Evolutionary conservation across 805 yeast genomes (phyloP).

Genomic region (Pichia insulana): DNA sequence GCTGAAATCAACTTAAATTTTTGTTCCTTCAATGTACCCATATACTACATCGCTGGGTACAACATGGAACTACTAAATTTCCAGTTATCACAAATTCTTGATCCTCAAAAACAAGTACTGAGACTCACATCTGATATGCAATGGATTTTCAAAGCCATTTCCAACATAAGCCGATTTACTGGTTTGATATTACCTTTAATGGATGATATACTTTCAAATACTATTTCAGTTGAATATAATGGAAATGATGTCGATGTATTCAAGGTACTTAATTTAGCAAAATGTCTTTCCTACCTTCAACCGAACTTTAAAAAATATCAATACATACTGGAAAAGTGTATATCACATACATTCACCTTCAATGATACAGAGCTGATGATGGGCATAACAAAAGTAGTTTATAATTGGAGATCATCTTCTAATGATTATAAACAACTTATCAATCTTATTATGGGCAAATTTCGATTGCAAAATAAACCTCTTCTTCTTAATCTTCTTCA

Average conservation of each 20-base stretch:
- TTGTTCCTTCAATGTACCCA: not conserved
- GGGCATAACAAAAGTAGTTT: not conserved
- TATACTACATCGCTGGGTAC: not conserved
- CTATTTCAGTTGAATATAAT: not conserved
- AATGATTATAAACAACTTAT: not conserved
- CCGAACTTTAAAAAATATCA: constrained; percentile 3
- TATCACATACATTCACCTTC: not conserved
- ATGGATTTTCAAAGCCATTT: constrained; percentile 6
- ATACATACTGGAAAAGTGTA: not conserved
- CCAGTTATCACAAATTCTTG: not conserved
- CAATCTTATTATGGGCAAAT: not conserved
- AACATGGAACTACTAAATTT: not conserved
- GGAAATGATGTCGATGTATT: not conserved
- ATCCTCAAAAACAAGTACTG: not conserved
- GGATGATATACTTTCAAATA: not conserved
- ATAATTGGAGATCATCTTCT: not conserved
- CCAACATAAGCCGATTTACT: not conserved
- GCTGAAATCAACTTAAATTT: not conserved
- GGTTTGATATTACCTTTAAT: not conserved
- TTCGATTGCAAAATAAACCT: not conserved
- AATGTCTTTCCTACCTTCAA: not conserved
- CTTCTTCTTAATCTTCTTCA: constrained; percentile 1
- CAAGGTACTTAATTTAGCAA: not conserved
- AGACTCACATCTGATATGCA: not conserved
- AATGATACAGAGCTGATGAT: not conserved